Percentiles rank a stretch among this genome's conserved stretches.
These are phyloP conservation scores for Parafenestella ontariensis DNA, from an alignment of 2,329 filamentous ascomycete species.

Conservation along the genomic window DNA sequence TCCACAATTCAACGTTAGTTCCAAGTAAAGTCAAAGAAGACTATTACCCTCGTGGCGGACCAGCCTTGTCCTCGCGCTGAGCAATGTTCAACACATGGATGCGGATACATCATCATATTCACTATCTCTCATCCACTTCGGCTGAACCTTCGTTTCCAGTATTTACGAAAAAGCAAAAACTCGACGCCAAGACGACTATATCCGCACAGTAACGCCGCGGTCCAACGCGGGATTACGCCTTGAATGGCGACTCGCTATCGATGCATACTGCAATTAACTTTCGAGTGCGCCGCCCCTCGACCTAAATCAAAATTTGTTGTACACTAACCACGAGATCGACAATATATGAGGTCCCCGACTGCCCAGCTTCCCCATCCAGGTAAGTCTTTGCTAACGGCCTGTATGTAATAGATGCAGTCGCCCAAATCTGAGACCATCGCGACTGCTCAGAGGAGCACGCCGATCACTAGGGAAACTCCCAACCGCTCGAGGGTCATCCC, in stretches of 20 bases:
- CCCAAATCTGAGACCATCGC: neutral
- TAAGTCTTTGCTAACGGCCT: neutral
- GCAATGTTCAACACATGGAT: no score
- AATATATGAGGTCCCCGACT: neutral
- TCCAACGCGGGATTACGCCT: neutral
- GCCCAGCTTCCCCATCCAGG: neutral
- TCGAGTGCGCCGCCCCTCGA: neutral
- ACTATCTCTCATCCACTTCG: neutral
- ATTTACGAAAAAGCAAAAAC: neutral
- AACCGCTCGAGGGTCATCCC: conserved; percentile 6
- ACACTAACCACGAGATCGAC: conserved; percentile 8
- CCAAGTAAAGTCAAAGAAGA: no score
- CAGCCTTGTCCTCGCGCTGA: no score
- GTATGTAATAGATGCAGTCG: neutral
- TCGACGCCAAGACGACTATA: neutral
- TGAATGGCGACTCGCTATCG: neutral
- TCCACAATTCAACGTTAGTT: no score
- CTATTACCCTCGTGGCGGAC: no score
- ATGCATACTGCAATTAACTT: neutral
- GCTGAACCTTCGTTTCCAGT: neutral
- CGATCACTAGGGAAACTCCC: conserved; percentile 10
- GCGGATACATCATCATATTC: neutral
- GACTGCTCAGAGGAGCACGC: neutral
- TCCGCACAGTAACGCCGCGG: neutral
- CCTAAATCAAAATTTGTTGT: neutral